These are phyloP conservation scores for Suillus alpinus DNA, from an alignment of 768 basidiomycete species.

Conservation along the genomic window DNA sequence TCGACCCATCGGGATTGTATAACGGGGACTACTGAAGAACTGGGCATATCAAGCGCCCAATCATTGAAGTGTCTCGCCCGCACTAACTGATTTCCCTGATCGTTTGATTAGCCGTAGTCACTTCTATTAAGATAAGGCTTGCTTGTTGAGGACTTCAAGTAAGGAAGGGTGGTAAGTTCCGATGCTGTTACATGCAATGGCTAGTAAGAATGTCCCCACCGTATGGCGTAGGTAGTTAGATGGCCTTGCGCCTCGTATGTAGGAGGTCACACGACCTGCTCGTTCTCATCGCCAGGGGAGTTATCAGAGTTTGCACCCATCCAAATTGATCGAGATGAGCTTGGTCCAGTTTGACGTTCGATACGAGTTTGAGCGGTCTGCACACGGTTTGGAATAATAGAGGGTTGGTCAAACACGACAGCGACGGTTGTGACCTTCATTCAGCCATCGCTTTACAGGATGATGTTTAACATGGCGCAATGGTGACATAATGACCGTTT, in stretches of 20 bases:
- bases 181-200: neutral
- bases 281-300: no score
- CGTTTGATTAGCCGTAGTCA: neutral
- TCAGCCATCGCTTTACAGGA: neutral
- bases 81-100: neutral
- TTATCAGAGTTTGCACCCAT: neutral
- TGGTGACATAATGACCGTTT: slow-evolving; percentile 44
- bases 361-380: neutral
- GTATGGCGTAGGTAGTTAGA: neutral
- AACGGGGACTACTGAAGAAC: neutral
- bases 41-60: neutral
- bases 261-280: neutral
- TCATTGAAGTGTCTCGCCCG: neutral
- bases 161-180: neutral
- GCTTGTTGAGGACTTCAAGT: neutral
- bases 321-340: neutral
- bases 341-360: neutral
- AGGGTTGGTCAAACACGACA: neutral
- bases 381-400: neutral
- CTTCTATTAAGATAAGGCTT: neutral
- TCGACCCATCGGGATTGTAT: neutral
- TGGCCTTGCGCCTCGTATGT: neutral
- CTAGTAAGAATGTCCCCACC: neutral
- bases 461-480: slow-evolving; percentile 35
- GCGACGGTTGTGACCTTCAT: neutral